A percentile compares a stretch with the other conserved stretches of the same genome.
phyloP scores from a whole-genome alignment of 1,139 yeast genomes.

The Tardiomyces digboiensis region DNA sequence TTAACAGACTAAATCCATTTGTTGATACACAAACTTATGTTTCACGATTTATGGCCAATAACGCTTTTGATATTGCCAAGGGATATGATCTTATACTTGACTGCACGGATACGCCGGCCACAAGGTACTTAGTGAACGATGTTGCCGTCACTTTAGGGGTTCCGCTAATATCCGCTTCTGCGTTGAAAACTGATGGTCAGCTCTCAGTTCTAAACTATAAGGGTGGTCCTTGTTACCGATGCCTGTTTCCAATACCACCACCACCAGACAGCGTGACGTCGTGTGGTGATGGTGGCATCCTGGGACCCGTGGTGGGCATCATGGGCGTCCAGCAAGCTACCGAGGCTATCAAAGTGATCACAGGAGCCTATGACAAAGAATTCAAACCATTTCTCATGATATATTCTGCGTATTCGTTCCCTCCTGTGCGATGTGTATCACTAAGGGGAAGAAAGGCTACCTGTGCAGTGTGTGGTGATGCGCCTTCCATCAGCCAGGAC shows the following conservation, averaged over 20 bases:
- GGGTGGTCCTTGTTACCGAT: conserved; percentile 87
- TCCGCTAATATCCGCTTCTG: conserved; percentile 87
- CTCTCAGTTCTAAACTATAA: conserved; percentile 62
- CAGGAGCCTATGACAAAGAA: conserved; percentile 39
- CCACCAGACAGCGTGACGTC: conserved; percentile 73
- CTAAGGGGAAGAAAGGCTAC: conserved; percentile 59
- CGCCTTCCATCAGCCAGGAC: conserved; percentile 35
- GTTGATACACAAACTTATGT: conserved; percentile 47
- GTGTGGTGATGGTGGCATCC: conserved; percentile 91
- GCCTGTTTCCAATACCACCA: conserved; percentile 89
- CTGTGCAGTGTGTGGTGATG: conserved; percentile 61
- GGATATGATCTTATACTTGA: conserved; percentile 68
- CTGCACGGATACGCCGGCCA: conserved; percentile 90
- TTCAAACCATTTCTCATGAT: conserved; percentile 63
- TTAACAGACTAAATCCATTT: conserved; percentile 51
- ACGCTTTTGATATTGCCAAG: conserved; percentile 55
- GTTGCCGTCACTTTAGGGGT: conserved; percentile 60
- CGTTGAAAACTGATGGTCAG: conserved; percentile 89
- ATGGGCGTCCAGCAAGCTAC: conserved; percentile 86
- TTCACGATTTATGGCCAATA: conserved; percentile 40
- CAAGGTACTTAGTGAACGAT: conserved; percentile 83
- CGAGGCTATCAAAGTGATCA: conserved; percentile 70
- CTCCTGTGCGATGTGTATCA: conserved; percentile 59
- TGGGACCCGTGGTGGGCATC: conserved; percentile 92
- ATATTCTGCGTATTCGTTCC: conserved; percentile 69